Base-by-base conservation (phyloP, 2,329 filamentous ascomycete species). In the Davidsoniella eucalypti region DNA sequence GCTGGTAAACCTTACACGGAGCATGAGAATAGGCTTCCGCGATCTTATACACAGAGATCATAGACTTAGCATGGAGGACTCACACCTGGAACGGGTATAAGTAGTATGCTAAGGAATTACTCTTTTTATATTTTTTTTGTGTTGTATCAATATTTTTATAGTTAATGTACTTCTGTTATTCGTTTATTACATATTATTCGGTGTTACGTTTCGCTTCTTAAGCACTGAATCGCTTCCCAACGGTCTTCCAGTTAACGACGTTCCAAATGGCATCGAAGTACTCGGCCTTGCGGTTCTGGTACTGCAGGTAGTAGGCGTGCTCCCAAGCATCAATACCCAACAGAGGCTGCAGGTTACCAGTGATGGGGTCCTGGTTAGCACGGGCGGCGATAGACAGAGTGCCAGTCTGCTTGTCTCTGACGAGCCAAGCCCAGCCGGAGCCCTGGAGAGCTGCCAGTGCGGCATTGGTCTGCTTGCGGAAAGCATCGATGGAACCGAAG, bases 241-340 rank as follows among this genome's bases (percentile, higher is more conserved):
- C 88, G 29, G 83, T 78, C 76, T 87, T 87, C 88, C 88, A 95
- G 79, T 94, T 94, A 66, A 94, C 72, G 46, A 94, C 87, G 58
- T 94, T 85, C 88, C 88, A 94, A 64, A 94, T 83, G 53, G 86
- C 86, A 60, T 76, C 76, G 68, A 94, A 94, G 74, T 94, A 94
- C 71, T 94, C 87, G 52, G 83, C 87, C 79, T 94, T 94, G 67
- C 87, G 82, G 75, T 94, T 94, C 78, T 94, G 77, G 70, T 94
- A 94, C 71, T 94, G 86, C 55, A 94, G 74, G 69, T 94, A 93
- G 73, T 93, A 94, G 48, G 87, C 87, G 68, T 94, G 87, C 73
- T 94, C 87, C 87, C 87, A 94, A 50, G 87, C 88, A 69, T 95
- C 88, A 60, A 95, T 82, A 52, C 88, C 88, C 44, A 95, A 69